phyloP scores from a whole-genome alignment of 345 rosid species.

The Diplotaxis tenuifolia region DNA sequence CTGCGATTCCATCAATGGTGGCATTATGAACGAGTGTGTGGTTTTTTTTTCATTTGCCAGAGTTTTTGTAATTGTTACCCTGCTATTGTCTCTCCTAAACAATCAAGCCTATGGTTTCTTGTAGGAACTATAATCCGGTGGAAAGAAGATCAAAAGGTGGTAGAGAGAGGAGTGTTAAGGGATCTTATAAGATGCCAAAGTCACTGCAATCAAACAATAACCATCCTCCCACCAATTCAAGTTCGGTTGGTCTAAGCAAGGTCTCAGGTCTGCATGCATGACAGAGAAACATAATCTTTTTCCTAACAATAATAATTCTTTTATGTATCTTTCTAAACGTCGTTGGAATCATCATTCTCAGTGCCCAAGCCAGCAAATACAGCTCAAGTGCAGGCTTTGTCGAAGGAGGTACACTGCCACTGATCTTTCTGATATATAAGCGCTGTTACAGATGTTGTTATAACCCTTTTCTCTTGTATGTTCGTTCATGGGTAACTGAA shows the following conservation, averaged over 20 bases:
- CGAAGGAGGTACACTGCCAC: conserved; percentile 60
- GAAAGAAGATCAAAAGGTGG: conserved; percentile 84
- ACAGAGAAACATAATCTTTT: neutral
- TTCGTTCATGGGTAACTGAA: conserved; percentile 5
- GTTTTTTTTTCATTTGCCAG: neutral
- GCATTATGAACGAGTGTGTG: conserved; percentile 85
- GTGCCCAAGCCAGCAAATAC: conserved; percentile 58
- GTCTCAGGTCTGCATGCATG: conserved; percentile 12
- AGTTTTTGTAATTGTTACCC: neutral
- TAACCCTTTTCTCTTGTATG: neutral
- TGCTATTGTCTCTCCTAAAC: neutral
- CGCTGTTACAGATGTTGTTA: neutral
- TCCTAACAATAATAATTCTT: neutral
- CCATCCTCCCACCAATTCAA: conserved; percentile 19
- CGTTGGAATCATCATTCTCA: conserved; percentile 21
- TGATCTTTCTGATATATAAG: neutral
- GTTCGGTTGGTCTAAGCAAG: conserved; percentile 25
- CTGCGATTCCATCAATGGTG: conserved; percentile 95
- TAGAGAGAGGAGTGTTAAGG: conserved; percentile 47
- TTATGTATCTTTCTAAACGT: neutral
- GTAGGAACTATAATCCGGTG: conserved; percentile 86
- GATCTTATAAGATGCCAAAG: conserved; percentile 60
- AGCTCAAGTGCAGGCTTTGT: conserved; percentile 57
- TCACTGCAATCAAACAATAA: conserved; percentile 69
- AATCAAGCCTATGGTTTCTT: neutral